Evolutionary conservation across 805 yeast genomes (phyloP), one percentile per base, ranked within the genome.

Genomic region (Ogataea henricii): DNA sequence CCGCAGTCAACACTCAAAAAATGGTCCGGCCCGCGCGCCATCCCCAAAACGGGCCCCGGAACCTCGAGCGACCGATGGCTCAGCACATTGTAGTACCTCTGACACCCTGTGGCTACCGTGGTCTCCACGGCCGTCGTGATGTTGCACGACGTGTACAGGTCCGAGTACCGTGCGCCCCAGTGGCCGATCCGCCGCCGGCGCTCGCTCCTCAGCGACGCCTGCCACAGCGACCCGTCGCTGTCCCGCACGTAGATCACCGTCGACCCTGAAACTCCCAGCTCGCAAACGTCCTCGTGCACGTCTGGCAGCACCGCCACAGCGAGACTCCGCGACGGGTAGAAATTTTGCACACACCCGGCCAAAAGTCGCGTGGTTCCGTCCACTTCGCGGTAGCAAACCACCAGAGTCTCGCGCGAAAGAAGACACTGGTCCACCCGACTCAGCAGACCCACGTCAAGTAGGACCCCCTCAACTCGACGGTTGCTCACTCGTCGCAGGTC

Each of bases 121-220:
- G 37, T 26, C 25, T 42, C 38, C 17, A 43, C 27, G 6, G 46
- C 51, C 5, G 55, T 52, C 9, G 51, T 48, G 25, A 48, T 48
- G 23, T 44, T 40, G 36, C 55, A 52, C 5, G 55, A 52, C 3
- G 52, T 46, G 43, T 52, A 52, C 26, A 49, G 37, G 6, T 12
- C 9, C 13, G 42, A 39, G 33, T 39, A 39, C 17, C 42, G 21
- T n/a, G 32, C 27, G 3, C 42, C 42, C 4, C 33, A 21, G 14
- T 12, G 4, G 2, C 42, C 42, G 2, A 39, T 16, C 12, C 32
- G 35, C 32, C 43, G 37, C 14, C 47, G 40, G 9, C 30, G 43
- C 14, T 30, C 17, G 37, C 52, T 52, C n/a, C 34, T 40, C 23
- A 52, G 20, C 2, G 52, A 48, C 7, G 47, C 45, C 26, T 43